Percentiles rank a stretch among this genome's conserved stretches.
Evolutionary conservation across 371 early-diverging fungal genomes (phyloP).

Genomic region (Rhizopus sp.): DNA sequence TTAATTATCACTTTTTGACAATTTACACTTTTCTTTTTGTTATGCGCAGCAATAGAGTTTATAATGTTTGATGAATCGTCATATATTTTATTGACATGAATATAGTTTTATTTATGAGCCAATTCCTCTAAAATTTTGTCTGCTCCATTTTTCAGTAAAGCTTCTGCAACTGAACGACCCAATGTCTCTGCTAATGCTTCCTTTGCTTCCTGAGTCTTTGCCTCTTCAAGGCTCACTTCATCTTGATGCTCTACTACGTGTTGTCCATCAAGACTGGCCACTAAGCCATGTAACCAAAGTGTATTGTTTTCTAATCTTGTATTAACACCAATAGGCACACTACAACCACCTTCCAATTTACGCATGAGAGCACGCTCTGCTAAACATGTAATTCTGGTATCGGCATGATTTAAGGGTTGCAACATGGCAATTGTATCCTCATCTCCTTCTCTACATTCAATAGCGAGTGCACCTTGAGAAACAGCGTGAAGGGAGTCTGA

Average conservation of each 20-base stretch:
- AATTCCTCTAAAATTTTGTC: constrained; percentile 37
- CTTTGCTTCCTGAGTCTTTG: constrained; percentile 30
- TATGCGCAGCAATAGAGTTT: too few species aligned
- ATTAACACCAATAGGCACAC: constrained; percentile 94
- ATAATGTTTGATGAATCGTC: too few species aligned
- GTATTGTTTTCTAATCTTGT: constrained; percentile 51
- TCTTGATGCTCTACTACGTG: constrained; percentile 55
- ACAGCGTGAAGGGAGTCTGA: constrained; percentile 85
- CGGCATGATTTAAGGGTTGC: constrained; percentile 62
- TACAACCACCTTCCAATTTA: constrained; percentile 93
- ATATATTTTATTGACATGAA: too few species aligned
- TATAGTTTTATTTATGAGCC: constrained; percentile 16
- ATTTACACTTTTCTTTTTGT: too few species aligned
- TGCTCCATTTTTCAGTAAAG: constrained; percentile 33
- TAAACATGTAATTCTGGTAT: constrained; percentile 69
- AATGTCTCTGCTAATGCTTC: constrained; percentile 29
- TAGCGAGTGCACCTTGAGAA: constrained; percentile 91
- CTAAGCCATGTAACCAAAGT: constrained; percentile 62
- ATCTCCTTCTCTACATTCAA: constrained; percentile 85
- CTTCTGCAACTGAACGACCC: constrained; percentile 29
- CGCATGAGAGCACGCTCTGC: constrained; percentile 93
- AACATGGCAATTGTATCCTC: constrained; percentile 47
- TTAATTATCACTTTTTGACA: constrained; percentile 1
- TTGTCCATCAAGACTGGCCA: constrained; percentile 71
- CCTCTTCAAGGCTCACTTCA: constrained; percentile 35